phyloP scores from a whole-genome alignment of 2,329 filamentous ascomycete genomes.

The Alternaria gansuensis region DNA sequence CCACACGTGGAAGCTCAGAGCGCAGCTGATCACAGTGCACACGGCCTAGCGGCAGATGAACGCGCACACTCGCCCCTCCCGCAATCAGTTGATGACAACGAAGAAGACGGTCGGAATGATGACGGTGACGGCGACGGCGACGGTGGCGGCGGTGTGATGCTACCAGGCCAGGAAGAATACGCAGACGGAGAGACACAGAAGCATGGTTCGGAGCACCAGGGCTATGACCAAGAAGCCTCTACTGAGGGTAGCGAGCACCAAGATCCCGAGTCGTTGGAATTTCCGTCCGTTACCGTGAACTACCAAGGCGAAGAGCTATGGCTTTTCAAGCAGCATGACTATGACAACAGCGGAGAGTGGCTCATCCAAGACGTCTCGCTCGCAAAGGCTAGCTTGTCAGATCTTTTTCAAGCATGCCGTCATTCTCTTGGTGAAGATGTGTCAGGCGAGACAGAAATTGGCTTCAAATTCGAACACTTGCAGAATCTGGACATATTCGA shows the following conservation, averaged over 20 bases:
- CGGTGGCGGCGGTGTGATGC: conserved; percentile 26
- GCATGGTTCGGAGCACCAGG: conserved; percentile 21
- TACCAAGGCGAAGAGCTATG: conserved; percentile 43
- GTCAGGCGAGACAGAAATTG: conserved; percentile 61
- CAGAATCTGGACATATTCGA: conserved; percentile 45
- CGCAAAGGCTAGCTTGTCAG: conserved; percentile 53
- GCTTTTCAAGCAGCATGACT: conserved; percentile 45
- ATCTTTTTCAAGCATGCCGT: conserved; percentile 66
- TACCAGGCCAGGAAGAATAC: conserved; percentile 21
- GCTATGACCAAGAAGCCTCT: conserved; percentile 24
- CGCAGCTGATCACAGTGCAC: conserved; percentile 3
- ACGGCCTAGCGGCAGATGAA: conserved; percentile 3
- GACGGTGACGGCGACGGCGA: conserved; percentile 23
- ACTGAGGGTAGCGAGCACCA: conserved; percentile 15
- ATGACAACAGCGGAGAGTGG: conserved; percentile 44
- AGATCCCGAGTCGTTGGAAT: conserved; percentile 21
- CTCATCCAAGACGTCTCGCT: conserved; percentile 39
- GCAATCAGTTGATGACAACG: conserved; percentile 7
- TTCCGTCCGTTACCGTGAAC: conserved; percentile 41
- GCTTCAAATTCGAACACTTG: conserved; percentile 56
- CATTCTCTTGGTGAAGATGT: conserved; percentile 65
- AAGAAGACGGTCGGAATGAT: conserved; percentile 19
- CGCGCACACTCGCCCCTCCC: not conserved
- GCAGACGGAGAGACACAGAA: conserved; percentile 15
- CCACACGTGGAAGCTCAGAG: conserved; percentile 5